phyloP scores from a whole-genome alignment of 768 basidiomycete genomes.

The Russula dissimulans region DNA sequence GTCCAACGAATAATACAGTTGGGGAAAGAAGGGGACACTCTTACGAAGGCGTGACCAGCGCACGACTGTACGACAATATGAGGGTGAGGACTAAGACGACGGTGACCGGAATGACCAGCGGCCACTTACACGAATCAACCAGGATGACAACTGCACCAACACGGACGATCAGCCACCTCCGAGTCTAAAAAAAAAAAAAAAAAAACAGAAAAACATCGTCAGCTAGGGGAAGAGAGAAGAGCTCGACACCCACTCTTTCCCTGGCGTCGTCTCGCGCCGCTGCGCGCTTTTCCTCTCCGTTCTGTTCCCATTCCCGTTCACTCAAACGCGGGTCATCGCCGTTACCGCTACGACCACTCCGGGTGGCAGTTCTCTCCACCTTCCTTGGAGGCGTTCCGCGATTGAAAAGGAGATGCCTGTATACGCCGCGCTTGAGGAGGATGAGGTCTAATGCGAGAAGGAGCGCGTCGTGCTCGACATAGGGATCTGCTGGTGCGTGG shows the following conservation, averaged over 20 bases:
- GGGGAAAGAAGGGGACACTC: conserved; percentile 12
- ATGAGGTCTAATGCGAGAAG: conserved; percentile 72
- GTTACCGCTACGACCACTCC: no score
- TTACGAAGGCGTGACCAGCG: conserved; percentile 65
- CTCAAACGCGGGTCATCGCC: no score
- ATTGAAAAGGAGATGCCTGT: conserved; percentile 75
- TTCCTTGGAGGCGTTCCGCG: conserved; percentile 57
- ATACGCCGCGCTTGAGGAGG: conserved; percentile 72
- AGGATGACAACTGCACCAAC: conserved; percentile 51
- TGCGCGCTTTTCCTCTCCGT: conserved; percentile 24
- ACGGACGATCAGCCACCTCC: conserved; percentile 50
- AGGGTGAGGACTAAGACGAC: conserved; percentile 9
- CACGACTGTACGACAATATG: conserved; percentile 42
- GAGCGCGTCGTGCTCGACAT: conserved; percentile 74
- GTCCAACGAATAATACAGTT: no score
- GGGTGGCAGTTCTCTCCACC: conserved; percentile 15
- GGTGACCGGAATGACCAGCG: background rate
- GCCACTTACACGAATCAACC: conserved; percentile 60
- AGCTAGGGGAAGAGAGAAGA: background rate
- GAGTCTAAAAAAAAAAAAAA: conserved; percentile 32
- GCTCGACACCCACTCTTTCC: background rate
- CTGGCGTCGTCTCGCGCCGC: conserved; percentile 16
- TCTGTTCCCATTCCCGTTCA: background rate
- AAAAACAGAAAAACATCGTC: background rate
- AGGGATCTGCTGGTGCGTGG: conserved; percentile 69